A percentile compares a stretch with the other conserved stretches of the same genome.
phyloP scores from a whole-genome alignment of 2,329 filamentous ascomycete species.

The Neonectria faginata region DNA sequence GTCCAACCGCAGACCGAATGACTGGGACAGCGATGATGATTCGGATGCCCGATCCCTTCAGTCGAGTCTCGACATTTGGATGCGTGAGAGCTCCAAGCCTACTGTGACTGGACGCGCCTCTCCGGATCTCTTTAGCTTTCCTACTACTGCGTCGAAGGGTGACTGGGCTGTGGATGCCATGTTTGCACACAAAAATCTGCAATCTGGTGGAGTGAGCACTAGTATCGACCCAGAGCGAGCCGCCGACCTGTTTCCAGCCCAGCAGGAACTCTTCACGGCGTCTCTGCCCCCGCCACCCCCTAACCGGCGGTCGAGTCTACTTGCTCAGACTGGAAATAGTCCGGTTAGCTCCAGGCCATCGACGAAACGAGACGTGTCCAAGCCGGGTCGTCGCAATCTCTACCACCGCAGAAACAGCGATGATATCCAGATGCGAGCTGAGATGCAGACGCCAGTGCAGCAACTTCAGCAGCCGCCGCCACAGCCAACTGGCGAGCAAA shows the following conservation, averaged over 20 bases:
- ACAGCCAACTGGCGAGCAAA: constrained; percentile 45
- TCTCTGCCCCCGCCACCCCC: constrained; percentile 60
- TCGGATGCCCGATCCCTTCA: constrained; percentile 57
- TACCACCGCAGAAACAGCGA: constrained; percentile 47
- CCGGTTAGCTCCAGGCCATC: constrained; percentile 28
- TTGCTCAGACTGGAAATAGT: constrained; percentile 57
- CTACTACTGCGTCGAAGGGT: constrained; percentile 50
- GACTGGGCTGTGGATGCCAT: constrained; percentile 63
- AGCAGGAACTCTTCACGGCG: constrained; percentile 54
- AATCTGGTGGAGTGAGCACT: constrained; percentile 41
- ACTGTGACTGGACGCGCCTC: constrained; percentile 51
- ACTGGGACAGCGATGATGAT: constrained; percentile 60
- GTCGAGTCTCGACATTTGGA: constrained; percentile 69
- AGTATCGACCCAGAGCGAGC: constrained; percentile 55
- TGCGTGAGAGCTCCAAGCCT: constrained; percentile 64
- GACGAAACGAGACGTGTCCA: constrained; percentile 33
- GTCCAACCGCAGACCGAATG: constrained; percentile 54
- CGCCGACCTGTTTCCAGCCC: constrained; percentile 58
- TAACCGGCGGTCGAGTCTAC: constrained; percentile 65
- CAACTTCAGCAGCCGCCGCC: constrained; percentile 35
- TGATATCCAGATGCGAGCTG: constrained; percentile 44
- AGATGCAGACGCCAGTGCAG: constrained; percentile 43
- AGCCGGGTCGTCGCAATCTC: constrained; percentile 35
- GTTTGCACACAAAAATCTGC: constrained; percentile 52
- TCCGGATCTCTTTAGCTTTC: constrained; percentile 68